A percentile compares a stretch with the other conserved stretches of the same genome.
phyloP scores from a whole-genome alignment of 2,329 filamentous ascomycete genomes.

The Diaporthe batatas region DNA sequence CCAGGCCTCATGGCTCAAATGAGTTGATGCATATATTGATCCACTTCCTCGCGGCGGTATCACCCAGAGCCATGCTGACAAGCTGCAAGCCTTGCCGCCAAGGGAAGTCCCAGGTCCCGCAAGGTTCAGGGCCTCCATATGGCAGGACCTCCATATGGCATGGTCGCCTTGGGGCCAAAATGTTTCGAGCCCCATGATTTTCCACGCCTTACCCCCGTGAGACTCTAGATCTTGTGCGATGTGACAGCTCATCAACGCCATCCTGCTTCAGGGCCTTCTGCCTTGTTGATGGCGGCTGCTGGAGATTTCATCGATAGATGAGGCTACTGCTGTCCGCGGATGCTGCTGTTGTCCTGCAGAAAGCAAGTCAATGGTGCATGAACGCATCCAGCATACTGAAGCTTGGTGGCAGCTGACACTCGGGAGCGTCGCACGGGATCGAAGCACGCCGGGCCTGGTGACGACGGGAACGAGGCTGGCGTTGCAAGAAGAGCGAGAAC shows the following conservation, averaged over 20 bases:
- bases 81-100: conserved; percentile 47
- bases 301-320: conserved; percentile 36
- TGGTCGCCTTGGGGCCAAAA: conserved; percentile 45
- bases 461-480: neutral
- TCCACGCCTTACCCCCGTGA: conserved; percentile 50
- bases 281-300: conserved; percentile 38
- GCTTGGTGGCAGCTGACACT: conserved; percentile 30
- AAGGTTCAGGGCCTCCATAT: conserved; percentile 33
- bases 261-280: conserved; percentile 38
- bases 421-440: conserved; percentile 35
- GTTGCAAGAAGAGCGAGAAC: neutral
- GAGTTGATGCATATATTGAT: conserved; percentile 47
- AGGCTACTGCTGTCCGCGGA: conserved; percentile 39
- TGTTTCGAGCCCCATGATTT: conserved; percentile 50
- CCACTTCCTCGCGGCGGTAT: conserved; percentile 47
- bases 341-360: conserved; percentile 42
- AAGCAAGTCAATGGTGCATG: conserved; percentile 44
- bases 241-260: conserved; percentile 59
- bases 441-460: neutral
- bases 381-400: conserved; percentile 42
- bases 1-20: conserved; percentile 17
- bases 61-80: conserved; percentile 47
- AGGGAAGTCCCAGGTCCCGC: conserved; percentile 42
- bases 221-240: conserved; percentile 65
- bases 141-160: conserved; percentile 40